phyloP scores from a whole-genome alignment of 2,329 filamentous ascomycete species.

The Claviceps quebecensis region DNA sequence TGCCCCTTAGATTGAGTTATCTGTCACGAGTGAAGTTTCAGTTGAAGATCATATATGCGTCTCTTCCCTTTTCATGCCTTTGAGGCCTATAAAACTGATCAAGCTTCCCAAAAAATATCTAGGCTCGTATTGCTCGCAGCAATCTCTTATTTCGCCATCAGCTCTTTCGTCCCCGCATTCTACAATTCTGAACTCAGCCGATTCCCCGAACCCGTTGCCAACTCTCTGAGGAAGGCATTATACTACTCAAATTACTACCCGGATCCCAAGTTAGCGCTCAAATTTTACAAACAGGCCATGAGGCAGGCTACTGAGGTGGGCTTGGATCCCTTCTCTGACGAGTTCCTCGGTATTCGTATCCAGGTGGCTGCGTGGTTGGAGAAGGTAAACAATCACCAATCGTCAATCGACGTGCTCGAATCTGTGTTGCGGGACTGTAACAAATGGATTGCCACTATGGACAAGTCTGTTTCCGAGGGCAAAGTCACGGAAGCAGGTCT shows the following conservation, averaged over 20 bases:
- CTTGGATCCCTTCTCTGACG: slow-evolving; percentile 81
- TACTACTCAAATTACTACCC: slow-evolving; percentile 72
- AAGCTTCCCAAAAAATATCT: background rate
- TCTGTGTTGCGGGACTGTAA: slow-evolving; percentile 57
- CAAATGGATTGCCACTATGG: slow-evolving; percentile 43
- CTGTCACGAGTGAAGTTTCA: background rate
- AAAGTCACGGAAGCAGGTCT: slow-evolving; percentile 27
- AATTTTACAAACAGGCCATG: slow-evolving; percentile 72
- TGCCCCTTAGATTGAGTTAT: background rate
- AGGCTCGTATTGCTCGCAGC: slow-evolving; percentile 18
- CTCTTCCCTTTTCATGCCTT: background rate
- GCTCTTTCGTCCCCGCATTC: slow-evolving; percentile 40
- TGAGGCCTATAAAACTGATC: background rate
- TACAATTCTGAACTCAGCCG: slow-evolving; percentile 40
- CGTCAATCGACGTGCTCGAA: slow-evolving; percentile 65
- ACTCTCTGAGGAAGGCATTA: slow-evolving; percentile 67
- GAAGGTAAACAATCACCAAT: slow-evolving; percentile 53
- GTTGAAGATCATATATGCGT: background rate
- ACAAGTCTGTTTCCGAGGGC: slow-evolving; percentile 33
- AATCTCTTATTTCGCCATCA: slow-evolving; percentile 18
- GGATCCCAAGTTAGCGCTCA: slow-evolving; percentile 63
- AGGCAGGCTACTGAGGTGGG: slow-evolving; percentile 56
- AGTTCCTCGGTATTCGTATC: slow-evolving; percentile 80
- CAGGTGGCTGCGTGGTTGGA: slow-evolving; percentile 70
- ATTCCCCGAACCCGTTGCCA: slow-evolving; percentile 57